Percentiles rank a stretch among this genome's conserved stretches.
phyloP scores from a whole-genome alignment of 2,329 filamentous ascomycete genomes.

The Claviceps capensis region DNA sequence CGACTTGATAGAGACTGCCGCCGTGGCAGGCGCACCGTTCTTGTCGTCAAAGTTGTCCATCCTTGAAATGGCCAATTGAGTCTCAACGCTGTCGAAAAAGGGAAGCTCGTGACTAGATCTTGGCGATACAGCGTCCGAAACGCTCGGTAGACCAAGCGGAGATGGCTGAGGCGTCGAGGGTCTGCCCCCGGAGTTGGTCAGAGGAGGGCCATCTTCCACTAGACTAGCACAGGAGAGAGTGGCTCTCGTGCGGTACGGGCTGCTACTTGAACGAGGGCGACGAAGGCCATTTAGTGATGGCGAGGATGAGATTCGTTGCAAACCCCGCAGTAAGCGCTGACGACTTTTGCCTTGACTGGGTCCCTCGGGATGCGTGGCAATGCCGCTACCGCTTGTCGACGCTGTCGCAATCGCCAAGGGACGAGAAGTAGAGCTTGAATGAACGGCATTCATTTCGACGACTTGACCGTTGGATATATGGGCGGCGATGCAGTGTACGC shows the following conservation, averaged over 20 bases:
- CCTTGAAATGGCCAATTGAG: conserved; percentile 39
- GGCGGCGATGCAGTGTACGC: background rate
- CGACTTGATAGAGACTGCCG: conserved; percentile 51
- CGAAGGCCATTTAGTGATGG: conserved; percentile 53
- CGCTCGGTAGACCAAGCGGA: conserved; percentile 22
- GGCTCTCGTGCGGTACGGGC: conserved; percentile 46
- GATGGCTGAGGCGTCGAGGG: conserved; percentile 25
- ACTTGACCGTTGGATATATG: background rate
- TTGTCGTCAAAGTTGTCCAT: conserved; percentile 34
- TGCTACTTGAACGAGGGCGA: conserved; percentile 52
- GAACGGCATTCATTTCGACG: conserved; percentile 1
- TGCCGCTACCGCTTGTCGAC: conserved; percentile 8
- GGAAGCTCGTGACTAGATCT: conserved; percentile 27
- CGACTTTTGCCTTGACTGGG: conserved; percentile 49
- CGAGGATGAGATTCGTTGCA: conserved; percentile 73
- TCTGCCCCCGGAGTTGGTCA: conserved; percentile 14
- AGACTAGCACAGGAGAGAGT: conserved; percentile 43
- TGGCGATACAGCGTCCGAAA: conserved; percentile 25
- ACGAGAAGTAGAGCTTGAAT: conserved; percentile 10
- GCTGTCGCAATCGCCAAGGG: conserved; percentile 12
- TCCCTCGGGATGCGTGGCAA: conserved; percentile 13
- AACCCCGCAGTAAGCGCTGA: conserved; percentile 54
- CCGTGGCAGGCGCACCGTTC: conserved; percentile 29
- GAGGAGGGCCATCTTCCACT: conserved; percentile 22
- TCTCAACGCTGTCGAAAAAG: conserved; percentile 27